phyloP scores from a whole-genome alignment of 768 basidiomycete genomes.

The Auriculariales sp. region DNA sequence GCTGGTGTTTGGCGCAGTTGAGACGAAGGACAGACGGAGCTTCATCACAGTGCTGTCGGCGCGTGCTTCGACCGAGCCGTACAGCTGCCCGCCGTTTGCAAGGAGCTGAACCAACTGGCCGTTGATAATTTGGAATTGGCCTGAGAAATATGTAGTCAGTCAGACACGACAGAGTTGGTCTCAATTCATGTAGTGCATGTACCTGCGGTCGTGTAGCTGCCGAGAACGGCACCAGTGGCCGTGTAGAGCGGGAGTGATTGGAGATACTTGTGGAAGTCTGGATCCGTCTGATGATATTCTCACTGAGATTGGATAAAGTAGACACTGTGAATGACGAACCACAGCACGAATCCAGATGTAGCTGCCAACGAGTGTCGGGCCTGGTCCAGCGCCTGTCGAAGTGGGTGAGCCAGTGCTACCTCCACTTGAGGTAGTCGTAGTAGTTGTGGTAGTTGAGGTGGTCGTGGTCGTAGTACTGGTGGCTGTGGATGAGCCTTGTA shows the following conservation, averaged over 20 bases:
- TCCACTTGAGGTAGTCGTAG: conserved; percentile 10
- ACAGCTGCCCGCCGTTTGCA: conserved; percentile 26
- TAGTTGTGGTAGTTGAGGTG: conserved; percentile 3
- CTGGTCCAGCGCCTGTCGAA: conserved; percentile 11
- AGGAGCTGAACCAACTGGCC: conserved; percentile 43
- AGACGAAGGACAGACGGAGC: conserved; percentile 34
- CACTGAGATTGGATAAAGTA: neutral
- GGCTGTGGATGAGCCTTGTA: conserved; percentile 1
- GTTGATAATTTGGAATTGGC: conserved; percentile 39
- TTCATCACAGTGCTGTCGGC: conserved; percentile 32
- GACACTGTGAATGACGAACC: conserved; percentile 17
- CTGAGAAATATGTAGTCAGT: conserved; percentile 18
- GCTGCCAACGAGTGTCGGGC: conserved; percentile 30
- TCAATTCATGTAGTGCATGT: neutral
- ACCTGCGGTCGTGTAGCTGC: conserved; percentile 20
- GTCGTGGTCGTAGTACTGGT: neutral
- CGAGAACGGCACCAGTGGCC: conserved; percentile 35
- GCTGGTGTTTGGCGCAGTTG: conserved; percentile 29
- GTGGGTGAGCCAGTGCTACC: conserved; percentile 8
- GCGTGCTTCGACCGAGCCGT: conserved; percentile 33
- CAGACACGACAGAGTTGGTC: neutral
- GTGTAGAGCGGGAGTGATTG: conserved; percentile 24
- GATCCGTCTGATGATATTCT: conserved; percentile 24
- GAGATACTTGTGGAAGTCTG: conserved; percentile 50
- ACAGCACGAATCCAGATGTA: conserved; percentile 45